Evolutionary conservation across 257 asterid genomes (phyloP).

Genomic region (Scutellaria barbata): DNA sequence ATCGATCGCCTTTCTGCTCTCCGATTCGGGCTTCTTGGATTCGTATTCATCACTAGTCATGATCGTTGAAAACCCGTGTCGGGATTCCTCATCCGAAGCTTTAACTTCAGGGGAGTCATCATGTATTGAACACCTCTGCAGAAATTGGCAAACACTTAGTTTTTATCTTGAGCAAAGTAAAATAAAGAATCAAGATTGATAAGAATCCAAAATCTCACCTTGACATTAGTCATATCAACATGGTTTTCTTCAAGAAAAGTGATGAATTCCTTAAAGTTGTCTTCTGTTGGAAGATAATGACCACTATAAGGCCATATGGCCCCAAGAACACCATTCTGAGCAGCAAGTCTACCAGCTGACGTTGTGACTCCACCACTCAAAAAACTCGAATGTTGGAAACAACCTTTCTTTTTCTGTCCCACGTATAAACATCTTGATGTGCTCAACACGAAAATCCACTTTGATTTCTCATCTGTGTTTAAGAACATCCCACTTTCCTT

Average conservation of each 20-base stretch:
- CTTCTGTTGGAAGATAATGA: slow-evolving; percentile 85
- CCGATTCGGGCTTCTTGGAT: background rate
- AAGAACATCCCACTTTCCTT: slow-evolving; percentile 54
- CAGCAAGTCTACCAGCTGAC: slow-evolving; percentile 71
- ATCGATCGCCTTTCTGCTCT: slow-evolving; percentile 25
- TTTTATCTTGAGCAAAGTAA: background rate
- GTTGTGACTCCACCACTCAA: slow-evolving; percentile 63
- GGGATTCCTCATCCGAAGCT: slow-evolving; percentile 19
- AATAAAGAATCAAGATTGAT: background rate
- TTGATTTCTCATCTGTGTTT: slow-evolving; percentile 53
- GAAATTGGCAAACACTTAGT: background rate
- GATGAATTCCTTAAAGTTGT: slow-evolving; percentile 67
- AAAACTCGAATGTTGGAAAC: slow-evolving; percentile 69
- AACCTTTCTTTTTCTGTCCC: slow-evolving; percentile 59
- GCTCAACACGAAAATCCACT: slow-evolving; percentile 83
- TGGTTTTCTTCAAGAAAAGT: slow-evolving; percentile 60
- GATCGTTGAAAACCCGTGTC: slow-evolving; percentile 22
- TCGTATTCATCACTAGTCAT: background rate
- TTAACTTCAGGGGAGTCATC: slow-evolving; percentile 46
- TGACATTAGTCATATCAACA: slow-evolving; percentile 63
- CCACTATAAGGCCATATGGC: slow-evolving; percentile 85
- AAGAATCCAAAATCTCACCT: slow-evolving; percentile 47
- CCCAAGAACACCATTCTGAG: slow-evolving; percentile 60
- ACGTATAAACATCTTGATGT: slow-evolving; percentile 56
- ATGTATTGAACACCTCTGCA: slow-evolving; percentile 56